Base-by-base conservation (phyloP, 1,139 yeast genomes). In the Diutina rugosa region DNA sequence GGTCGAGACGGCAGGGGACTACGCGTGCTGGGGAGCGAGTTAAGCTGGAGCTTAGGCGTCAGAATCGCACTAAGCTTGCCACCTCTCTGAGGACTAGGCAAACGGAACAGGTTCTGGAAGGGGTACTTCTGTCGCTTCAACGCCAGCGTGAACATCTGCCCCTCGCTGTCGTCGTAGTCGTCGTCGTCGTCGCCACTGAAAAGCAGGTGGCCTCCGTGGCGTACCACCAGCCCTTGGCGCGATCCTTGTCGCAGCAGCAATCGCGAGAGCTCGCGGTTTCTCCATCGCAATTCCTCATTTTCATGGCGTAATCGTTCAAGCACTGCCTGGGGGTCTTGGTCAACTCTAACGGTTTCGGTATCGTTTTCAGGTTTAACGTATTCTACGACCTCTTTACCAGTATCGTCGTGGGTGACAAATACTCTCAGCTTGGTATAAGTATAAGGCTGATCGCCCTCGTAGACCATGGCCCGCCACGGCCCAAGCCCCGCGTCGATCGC, bases 401-500 rank as follows among this genome's bases (percentile, higher is more conserved):
- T n/a, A 32, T 29, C 18, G 32, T 49, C 53, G 16, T 49, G 53
- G 6, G 53, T 49, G 21, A 49, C 44, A 30, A 30, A 49, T 14
- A 32, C 44, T 10, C 53, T n/a, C 28, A 38, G 32, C 26, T 49
- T 49, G 53, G 28, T 7, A 30, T 29, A 49, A 12, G 35, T 49
- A 14, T 49, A 49, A 28, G 45, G 53, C 16, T 30, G 8, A 16
- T 49, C 45, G 16, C 18, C 53, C n/a, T 47, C 41, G 26, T 32
- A 32, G 21, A 49, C 41, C 32, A n/a, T 10, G 35, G 44, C 53
- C 18, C 53, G 41, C 53, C 53, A 49, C 28, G 45, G 45, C 35
- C 44, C 53, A 14, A 47, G 30, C 35, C 51, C 51, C n/a, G 53
- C 53, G 32, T 49, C 53, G 32, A 49, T 49, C 45, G 44, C 53